Conservation (phyloP, 176 grass and related monocot genomes). For the Oryza punctata region DNA sequence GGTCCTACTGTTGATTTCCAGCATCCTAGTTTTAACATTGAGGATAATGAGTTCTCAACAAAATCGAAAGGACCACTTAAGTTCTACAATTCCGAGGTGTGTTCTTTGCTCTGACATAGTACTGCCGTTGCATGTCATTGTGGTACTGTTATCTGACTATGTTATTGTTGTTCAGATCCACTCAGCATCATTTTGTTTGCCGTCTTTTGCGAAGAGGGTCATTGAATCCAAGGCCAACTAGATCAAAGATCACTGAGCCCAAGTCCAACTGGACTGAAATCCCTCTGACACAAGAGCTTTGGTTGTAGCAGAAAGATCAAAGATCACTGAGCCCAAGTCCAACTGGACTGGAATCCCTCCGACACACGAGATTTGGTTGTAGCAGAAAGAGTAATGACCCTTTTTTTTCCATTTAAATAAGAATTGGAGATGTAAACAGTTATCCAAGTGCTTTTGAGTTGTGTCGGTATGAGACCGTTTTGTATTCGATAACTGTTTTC, state of each 20-base stretch:
- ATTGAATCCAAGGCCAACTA: conserved; percentile 63
- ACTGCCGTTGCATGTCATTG: background rate
- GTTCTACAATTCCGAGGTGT: conserved; percentile 92
- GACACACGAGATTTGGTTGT: no score
- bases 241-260: background rate
- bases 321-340: no score
- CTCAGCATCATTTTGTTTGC: conserved; percentile 88
- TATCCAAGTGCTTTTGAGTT: no score
- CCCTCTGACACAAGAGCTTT: no score
- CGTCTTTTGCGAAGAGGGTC: conserved; percentile 88
- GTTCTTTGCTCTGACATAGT: background rate
- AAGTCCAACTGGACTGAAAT: background rate
- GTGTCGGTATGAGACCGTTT: no score
- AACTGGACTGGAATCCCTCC: no score
- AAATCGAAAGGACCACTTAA: conserved; percentile 77
- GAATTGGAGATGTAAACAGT: no score
- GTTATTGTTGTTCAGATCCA: conserved; percentile 60
- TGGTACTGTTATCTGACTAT: conserved; percentile 17
- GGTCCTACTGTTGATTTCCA: conserved; percentile 78
- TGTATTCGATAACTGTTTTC: no score
- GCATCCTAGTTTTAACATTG: conserved; percentile 68
- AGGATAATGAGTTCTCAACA: conserved; percentile 62
- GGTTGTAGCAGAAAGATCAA: no score
- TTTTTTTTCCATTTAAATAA: no score
- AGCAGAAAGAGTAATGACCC: no score